phyloP scores from a whole-genome alignment of 352 stramenopile species.

The Blastocystis sp. region DNA sequence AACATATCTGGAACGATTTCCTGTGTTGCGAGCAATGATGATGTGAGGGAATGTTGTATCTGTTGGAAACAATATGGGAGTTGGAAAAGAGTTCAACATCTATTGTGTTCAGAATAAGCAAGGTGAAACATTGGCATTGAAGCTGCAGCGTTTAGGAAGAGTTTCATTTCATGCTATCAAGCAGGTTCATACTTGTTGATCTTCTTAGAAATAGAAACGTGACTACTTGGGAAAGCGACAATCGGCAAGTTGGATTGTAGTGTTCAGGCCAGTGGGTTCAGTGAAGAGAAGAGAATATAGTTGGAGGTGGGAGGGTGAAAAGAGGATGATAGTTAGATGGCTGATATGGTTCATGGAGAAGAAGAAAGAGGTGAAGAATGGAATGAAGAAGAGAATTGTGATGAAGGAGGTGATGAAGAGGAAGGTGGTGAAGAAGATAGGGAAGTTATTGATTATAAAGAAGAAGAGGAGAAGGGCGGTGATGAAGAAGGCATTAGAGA shows the following conservation, averaged over 20 bases:
- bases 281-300: slow-evolving; percentile 73
- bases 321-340: slow-evolving; percentile 51
- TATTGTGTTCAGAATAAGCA: slow-evolving; percentile 79
- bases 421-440: slow-evolving; percentile 5
- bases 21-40: slow-evolving; percentile 86
- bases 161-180: slow-evolving; percentile 93
- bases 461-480: slow-evolving; percentile 43
- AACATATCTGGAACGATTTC: slow-evolving; percentile 95
- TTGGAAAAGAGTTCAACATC: slow-evolving; percentile 98
- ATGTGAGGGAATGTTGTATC: slow-evolving; percentile 80
- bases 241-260: slow-evolving; percentile 84
- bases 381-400: no score
- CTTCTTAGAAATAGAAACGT: slow-evolving; percentile 77
- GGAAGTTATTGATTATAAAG: no score
- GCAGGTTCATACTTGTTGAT: slow-evolving; percentile 65
- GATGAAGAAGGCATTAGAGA: slow-evolving; percentile 47
- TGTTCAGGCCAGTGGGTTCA: slow-evolving; percentile 74
- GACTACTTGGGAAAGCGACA: slow-evolving; percentile 91
- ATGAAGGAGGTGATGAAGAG: no score
- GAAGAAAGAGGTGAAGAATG: no score
- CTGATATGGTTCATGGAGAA: slow-evolving; percentile 62
- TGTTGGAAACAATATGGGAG: slow-evolving; percentile 85
- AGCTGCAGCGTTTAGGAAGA: slow-evolving; percentile 96
- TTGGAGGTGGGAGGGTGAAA: slow-evolving; percentile 67
- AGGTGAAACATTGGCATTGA: slow-evolving; percentile 92